Evolutionary conservation across 352 stramenopile genomes (phyloP).

Genomic region (Peronosclerospora sorghi): DNA sequence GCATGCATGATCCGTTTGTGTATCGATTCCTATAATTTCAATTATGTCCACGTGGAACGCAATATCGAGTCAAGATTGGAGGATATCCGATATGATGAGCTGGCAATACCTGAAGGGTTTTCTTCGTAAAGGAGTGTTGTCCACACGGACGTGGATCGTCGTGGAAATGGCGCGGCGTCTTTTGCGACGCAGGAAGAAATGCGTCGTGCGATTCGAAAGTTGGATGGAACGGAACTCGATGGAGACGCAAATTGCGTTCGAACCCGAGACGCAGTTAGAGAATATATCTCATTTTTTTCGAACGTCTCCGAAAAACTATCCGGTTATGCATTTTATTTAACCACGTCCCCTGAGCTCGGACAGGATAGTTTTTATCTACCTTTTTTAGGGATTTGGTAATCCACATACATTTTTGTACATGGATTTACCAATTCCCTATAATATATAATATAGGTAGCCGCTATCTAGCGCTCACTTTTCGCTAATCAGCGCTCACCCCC

Average conservation of each 20-base stretch:
- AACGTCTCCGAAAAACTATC: no score
- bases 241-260: slow-evolving; percentile 39
- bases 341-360: no score
- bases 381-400: no score
- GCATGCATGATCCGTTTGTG: no score
- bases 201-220: slow-evolving; percentile 35
- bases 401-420: no score
- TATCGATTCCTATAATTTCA: slow-evolving; percentile 1
- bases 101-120: slow-evolving; percentile 64
- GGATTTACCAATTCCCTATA: no score
- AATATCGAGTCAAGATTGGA: slow-evolving; percentile 39
- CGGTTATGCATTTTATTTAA: no score
- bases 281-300: not conserved
- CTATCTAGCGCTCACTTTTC: no score
- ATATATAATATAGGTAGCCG: no score
- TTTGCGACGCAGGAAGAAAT: slow-evolving; percentile 59
- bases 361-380: no score
- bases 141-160: slow-evolving; percentile 52
- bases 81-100: slow-evolving; percentile 35
- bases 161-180: slow-evolving; percentile 46
- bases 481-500: no score
- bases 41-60: slow-evolving; percentile 30
- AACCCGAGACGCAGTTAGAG: slow-evolving; percentile 21
- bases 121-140: slow-evolving; percentile 40
- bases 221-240: slow-evolving; percentile 35